Evolutionary conservation across 1,284 basidiomycete genomes (phyloP).

Genomic region (Rhizoctonia solani): DNA sequence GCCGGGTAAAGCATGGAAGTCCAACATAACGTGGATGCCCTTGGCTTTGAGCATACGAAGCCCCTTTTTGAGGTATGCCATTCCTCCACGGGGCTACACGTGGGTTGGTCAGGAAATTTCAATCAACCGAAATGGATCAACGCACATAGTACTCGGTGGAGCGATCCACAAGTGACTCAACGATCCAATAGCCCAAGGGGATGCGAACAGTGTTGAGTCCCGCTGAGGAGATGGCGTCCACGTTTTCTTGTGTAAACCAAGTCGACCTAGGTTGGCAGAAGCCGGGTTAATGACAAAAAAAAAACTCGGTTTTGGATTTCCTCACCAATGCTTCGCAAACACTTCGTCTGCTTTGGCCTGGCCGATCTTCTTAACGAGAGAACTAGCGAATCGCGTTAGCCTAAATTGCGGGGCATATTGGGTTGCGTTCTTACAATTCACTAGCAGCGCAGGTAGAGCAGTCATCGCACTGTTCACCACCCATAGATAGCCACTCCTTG

Average conservation of each 20-base stretch:
- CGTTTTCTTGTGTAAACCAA: constrained; percentile 71
- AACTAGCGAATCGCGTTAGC: constrained; percentile 8
- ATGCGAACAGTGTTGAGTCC: constrained; percentile 76
- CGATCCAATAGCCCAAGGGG: constrained; percentile 79
- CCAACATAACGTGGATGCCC: constrained; percentile 67
- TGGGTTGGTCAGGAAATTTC: background rate
- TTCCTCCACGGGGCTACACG: constrained; percentile 22
- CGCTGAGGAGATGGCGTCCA: constrained; percentile 54
- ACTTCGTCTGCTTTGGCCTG: constrained; percentile 58
- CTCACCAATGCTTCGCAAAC: constrained; percentile 67
- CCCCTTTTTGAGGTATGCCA: background rate
- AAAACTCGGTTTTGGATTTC: constrained; percentile 3
- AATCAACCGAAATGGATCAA: too few species aligned
- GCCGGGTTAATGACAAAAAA: too few species aligned
- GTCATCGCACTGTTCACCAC: constrained; percentile 58
- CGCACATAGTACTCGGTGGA: constrained; percentile 63
- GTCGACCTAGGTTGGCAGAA: too few species aligned
- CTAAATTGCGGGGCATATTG: background rate
- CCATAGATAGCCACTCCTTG: constrained; percentile 66
- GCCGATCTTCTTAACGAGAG: constrained; percentile 56
- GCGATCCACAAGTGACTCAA: constrained; percentile 69
- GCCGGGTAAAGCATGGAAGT: constrained; percentile 77
- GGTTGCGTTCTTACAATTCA: constrained; percentile 54
- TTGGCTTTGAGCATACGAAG: constrained; percentile 53
- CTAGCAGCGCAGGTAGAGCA: constrained; percentile 61